phyloP scores from a whole-genome alignment of 176 grass and related monocot genomes.

The Oryza meyeriana region DNA sequence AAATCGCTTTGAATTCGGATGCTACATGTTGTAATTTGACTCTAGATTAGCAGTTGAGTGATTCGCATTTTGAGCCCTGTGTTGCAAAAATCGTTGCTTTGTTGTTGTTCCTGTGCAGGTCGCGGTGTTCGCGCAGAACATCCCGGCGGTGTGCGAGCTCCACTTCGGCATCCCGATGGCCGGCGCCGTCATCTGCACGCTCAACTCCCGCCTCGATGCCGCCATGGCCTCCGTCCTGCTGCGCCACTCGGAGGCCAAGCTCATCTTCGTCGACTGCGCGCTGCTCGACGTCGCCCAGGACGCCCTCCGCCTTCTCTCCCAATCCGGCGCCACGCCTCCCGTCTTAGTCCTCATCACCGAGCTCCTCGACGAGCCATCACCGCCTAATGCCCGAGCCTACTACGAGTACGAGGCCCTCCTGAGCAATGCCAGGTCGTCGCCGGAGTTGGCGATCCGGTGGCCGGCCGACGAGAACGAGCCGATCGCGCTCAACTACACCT shows the following conservation, averaged over 20 bases:
- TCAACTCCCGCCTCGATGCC: conserved; percentile 79
- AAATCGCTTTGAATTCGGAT: too few species aligned
- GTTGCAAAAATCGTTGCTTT: not conserved
- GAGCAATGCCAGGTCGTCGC: not conserved
- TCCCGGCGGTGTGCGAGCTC: conserved; percentile 75
- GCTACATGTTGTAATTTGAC: not conserved
- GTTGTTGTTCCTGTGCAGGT: conserved; percentile 35
- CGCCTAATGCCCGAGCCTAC: not conserved
- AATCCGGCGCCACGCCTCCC: conserved; percentile 34
- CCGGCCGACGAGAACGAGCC: conserved; percentile 66
- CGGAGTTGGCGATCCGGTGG: conserved; percentile 46
- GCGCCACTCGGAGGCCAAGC: conserved; percentile 69
- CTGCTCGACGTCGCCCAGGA: conserved; percentile 42
- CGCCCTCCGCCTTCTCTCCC: conserved; percentile 48
- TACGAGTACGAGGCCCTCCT: conserved; percentile 67
- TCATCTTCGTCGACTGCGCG: conserved; percentile 62
- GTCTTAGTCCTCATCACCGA: conserved; percentile 47
- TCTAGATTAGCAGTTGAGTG: too few species aligned
- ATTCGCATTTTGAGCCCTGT: too few species aligned
- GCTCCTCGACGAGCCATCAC: conserved; percentile 21
- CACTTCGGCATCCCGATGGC: conserved; percentile 83
- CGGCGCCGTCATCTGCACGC: conserved; percentile 67
- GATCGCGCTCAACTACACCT: conserved; percentile 86
- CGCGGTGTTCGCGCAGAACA: conserved; percentile 67
- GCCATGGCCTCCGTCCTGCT: conserved; percentile 60